phyloP scores from a whole-genome alignment of 2,329 filamentous ascomycete genomes.

The Fusarium albidum region DNA sequence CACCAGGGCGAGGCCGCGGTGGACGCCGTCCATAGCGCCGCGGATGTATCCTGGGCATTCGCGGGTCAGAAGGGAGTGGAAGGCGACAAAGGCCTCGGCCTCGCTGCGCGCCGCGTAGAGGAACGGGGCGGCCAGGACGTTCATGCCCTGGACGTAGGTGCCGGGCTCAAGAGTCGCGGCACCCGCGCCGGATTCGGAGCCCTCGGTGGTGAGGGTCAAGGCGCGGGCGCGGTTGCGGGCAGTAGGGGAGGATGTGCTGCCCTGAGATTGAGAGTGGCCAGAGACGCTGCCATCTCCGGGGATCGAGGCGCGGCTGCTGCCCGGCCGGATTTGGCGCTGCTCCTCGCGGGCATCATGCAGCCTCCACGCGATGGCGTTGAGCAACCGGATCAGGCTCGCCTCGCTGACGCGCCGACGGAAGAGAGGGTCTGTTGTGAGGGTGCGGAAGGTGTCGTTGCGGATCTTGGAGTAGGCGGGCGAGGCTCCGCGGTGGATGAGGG shows the following conservation, averaged over 20 bases:
- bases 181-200: conserved; percentile 66
- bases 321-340: conserved; percentile 49
- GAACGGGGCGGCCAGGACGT: conserved; percentile 94
- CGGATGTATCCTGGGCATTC: conserved; percentile 95
- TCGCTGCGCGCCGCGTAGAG: conserved; percentile 94
- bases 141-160: conserved; percentile 98
- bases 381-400: conserved; percentile 89
- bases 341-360: conserved; percentile 79
- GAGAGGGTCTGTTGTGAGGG: conserved; percentile 93
- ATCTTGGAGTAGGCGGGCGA: conserved; percentile 98
- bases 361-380: conserved; percentile 96
- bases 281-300: conserved; percentile 46
- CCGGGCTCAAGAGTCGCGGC: conserved; percentile 70
- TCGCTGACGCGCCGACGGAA: conserved; percentile 96
- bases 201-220: conserved; percentile 68
- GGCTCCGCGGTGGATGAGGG: conserved; percentile 88
- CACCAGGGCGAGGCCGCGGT: conserved; percentile 88
- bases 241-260: conserved; percentile 52
- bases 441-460: conserved; percentile 97
- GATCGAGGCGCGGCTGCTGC: conserved; percentile 48
- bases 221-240: conserved; percentile 63
- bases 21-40: conserved; percentile 96
- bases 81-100: conserved; percentile 91
- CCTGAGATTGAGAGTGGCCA: conserved; percentile 47
- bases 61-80: conserved; percentile 84